Evolutionary conservation across 805 yeast genomes (phyloP).

Genomic region (Wickerhamomyces queroliae): DNA sequence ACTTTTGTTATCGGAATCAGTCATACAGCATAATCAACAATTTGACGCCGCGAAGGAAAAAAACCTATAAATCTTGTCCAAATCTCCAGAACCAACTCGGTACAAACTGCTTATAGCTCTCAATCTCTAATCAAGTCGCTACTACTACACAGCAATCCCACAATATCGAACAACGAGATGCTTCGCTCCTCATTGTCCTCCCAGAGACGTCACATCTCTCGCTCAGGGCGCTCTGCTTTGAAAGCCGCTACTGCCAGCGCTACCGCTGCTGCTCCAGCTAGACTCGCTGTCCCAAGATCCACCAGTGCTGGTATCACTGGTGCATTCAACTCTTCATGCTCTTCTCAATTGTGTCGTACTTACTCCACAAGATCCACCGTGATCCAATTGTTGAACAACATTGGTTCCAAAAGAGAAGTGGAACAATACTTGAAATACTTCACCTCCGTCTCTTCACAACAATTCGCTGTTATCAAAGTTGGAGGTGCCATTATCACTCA

Average conservation of each 20-base stretch:
- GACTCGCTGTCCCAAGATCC: constrained; percentile 7
- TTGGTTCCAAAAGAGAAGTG: constrained; percentile 96
- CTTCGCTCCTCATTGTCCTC: constrained; percentile 23
- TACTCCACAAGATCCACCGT: constrained; percentile 90
- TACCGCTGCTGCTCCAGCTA: constrained; percentile 5
- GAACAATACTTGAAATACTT: constrained; percentile 96
- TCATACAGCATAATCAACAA: too few relatives aligned
- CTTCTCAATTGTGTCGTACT: constrained; percentile 16
- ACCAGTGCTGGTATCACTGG: constrained; percentile 12
- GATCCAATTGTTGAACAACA: constrained; percentile 88
- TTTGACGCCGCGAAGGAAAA: too few relatives aligned
- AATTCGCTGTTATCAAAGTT: constrained; percentile 96
- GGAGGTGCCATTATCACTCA: constrained; percentile 99
- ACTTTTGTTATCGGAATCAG: too few relatives aligned
- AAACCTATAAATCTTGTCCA: too few relatives aligned
- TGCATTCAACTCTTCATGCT: constrained; percentile 8
- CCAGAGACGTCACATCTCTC: constrained; percentile 20
- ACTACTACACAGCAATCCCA: too few relatives aligned
- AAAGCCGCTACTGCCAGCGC: constrained; percentile 5
- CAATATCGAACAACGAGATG: constrained; percentile 9
- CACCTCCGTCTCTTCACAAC: constrained; percentile 94
- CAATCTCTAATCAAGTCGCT: not conserved
- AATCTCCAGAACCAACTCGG: too few relatives aligned
- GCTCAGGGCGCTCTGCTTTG: constrained; percentile 12
- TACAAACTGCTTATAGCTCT: too few relatives aligned